phyloP scores from a whole-genome alignment of 805 yeast species.

The Allodekkera sacchari region DNA sequence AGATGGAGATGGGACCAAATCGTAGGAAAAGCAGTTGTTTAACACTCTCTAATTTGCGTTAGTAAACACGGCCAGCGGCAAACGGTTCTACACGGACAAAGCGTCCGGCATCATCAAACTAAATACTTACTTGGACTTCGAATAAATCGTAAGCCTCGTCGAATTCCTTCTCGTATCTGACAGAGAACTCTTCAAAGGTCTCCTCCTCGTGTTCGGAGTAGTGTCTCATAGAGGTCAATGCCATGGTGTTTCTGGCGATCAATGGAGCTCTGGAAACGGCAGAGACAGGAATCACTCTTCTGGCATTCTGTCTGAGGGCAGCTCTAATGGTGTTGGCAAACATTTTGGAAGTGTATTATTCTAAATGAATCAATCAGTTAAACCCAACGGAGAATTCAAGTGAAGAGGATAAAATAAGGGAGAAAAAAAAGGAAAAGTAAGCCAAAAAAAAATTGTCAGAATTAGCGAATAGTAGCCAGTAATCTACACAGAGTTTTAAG shows the following conservation, averaged over 20 bases:
- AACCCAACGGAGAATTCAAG: no score
- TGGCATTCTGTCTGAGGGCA: slow-evolving; percentile 25
- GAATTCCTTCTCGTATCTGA: slow-evolving; percentile 87
- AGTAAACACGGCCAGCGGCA: slow-evolving; percentile 13
- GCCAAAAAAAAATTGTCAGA: background rate
- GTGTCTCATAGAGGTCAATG: slow-evolving; percentile 34
- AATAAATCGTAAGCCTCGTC: slow-evolving; percentile 86
- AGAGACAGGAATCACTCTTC: slow-evolving; percentile 18
- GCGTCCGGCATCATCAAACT: background rate
- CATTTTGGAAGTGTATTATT: slow-evolving; percentile 14
- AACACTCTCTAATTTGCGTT: slow-evolving; percentile 61
- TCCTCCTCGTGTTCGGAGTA: slow-evolving; percentile 86
- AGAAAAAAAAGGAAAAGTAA: background rate
- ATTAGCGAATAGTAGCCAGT: background rate
- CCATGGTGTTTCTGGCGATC: slow-evolving; percentile 12
- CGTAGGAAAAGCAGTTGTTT: slow-evolving; percentile 97
- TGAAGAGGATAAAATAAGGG: slow-evolving; percentile 1
- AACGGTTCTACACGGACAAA: background rate
- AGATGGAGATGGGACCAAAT: slow-evolving; percentile 95
- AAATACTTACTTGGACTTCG: slow-evolving; percentile 53
- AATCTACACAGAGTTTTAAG: background rate
- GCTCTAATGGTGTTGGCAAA: slow-evolving; percentile 27
- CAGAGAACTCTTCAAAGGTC: slow-evolving; percentile 90
- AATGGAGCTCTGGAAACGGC: slow-evolving; percentile 10
- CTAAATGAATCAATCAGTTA: no score